Base-by-base conservation (phyloP, 495 filamentous ascomycete species). In the Trichocladium antarcticum region DNA sequence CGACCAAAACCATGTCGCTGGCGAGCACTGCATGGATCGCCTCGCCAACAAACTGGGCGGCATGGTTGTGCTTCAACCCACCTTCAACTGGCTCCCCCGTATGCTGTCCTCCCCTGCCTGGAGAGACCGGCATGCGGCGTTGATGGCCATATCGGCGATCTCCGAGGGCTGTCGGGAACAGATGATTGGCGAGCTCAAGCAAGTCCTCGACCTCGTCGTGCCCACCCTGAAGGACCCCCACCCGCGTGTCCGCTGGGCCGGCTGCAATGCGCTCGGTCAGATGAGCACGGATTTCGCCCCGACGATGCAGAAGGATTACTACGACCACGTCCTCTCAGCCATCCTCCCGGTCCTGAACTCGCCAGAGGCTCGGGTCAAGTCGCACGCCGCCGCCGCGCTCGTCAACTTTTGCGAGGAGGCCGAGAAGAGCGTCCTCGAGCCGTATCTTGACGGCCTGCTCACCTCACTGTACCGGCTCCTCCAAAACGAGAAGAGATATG, bases 341-440 rank as follows among this genome's bases (percentile, higher is more conserved):
- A 94, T 99, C 39, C 88, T 97, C 47, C 89, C 89, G 5, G 93
- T 97, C 0, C 77, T 99, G 12, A 76, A 88, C 56, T 89, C 88
- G 1, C 75, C 85, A 3, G 90, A 97, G 65, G 87, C 89, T 20
- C 82, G 93, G 42, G 93, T 99, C 40, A 92, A 97, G 64, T 88
- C 93, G 2, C 93, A 99, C 59, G 93, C 93, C 28, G 93, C 93
- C 11, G 93, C 93, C 14, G 92, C 93, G 17, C 74, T 99, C 15
- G 93, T 99, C 54, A 99, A 99, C 72, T 99, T 99, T 66, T 99
- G 93, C 63, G 93, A 99, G 64, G 93, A 99, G 67, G 92, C 92
- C 0, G 92, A 97, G 62, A 94, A 94, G 65, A 78, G 75, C 40
- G 83, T 87, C 27, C 76, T 99, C 11, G 89, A 95, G 64, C 93